These are phyloP conservation scores for Ascoidea rubescens DNA, from an alignment of 805 yeast genomes.

Conservation along the genomic window DNA sequence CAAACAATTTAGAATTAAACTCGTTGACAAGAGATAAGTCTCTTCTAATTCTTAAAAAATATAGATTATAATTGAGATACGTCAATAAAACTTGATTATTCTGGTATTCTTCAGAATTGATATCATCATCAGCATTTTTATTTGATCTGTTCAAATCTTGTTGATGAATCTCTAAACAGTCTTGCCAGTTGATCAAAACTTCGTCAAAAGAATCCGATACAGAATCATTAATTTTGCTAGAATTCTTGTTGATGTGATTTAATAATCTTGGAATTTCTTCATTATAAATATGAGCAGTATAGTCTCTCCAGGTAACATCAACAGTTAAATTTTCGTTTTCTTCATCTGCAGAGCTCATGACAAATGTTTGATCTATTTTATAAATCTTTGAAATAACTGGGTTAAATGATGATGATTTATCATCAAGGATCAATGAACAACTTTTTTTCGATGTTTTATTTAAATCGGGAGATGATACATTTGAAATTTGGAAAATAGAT, in stretches of 20 bases:
- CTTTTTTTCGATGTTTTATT: slow-evolving; percentile 32
- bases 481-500: slow-evolving; percentile 30
- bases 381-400: slow-evolving; percentile 15
- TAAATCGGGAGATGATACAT: slow-evolving; percentile 28
- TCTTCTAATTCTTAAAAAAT: slow-evolving; percentile 58
- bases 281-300: slow-evolving; percentile 49
- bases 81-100: slow-evolving; percentile 64
- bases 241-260: slow-evolving; percentile 23
- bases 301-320: slow-evolving; percentile 41
- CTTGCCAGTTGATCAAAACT: slow-evolving; percentile 53
- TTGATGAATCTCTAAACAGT: slow-evolving; percentile 46
- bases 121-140: slow-evolving; percentile 25
- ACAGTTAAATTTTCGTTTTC: slow-evolving; percentile 23
- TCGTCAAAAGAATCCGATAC: slow-evolving; percentile 39
- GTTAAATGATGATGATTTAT: not conserved
- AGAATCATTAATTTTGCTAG: slow-evolving; percentile 16
- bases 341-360: slow-evolving; percentile 12
- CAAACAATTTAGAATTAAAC: slow-evolving; percentile 13
- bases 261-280: slow-evolving; percentile 58
- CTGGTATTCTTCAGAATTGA: slow-evolving; percentile 45
- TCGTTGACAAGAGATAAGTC: slow-evolving; percentile 36
- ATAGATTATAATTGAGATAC: slow-evolving; percentile 54
- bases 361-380: slow-evolving; percentile 17
- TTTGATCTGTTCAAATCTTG: slow-evolving; percentile 34
- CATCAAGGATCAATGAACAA: slow-evolving; percentile 5